Evolutionary conservation across 2,329 filamentous ascomycete genomes (phyloP), one percentile per base, ranked within the genome.

Genomic region (Tolypocladium sp.): DNA sequence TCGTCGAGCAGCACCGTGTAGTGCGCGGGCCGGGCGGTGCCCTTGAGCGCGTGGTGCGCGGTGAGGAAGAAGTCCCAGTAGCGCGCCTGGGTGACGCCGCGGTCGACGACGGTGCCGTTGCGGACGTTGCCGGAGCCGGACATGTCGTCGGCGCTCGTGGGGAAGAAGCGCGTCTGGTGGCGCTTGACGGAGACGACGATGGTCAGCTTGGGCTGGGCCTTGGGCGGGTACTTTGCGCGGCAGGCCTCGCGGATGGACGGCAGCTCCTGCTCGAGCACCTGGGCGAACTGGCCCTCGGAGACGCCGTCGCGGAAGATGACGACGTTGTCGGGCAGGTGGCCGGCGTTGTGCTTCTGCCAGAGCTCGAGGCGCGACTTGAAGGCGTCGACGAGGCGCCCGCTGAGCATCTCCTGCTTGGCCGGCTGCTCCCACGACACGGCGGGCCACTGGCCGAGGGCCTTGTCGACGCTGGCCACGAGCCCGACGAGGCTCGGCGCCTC

Each of bases 301-400:
- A 97, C 91, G 41, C 92, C 92, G 65, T 96, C 92, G 33, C 92
- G 87, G 76, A 91, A 97, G 54, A 96, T 83, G 62, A 97, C 75
- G 51, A 96, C 88, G 66, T 91, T 90, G 27, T 85, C 79, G 0
- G 92, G 92, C 0, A 87, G 76, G 0, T 64, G 65, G 1, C 68
- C 65, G 2, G 77, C 73, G 69, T 90, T 90, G 53, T 79, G 69
- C 52, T 76, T 76, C 41, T 76, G 73, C 88, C 89, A 96, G 1
- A 89, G 73, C 8, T 70, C 66, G 0, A 97, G 77, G 0, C 90
- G 86, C 6, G 82, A 81, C 22, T 78, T 73, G 58, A 96, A 83
- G 65, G 88, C 85, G 0, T 77, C 74, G 10, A 82, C 76, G 0
- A 96, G 76, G 1, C 62, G 65, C 0, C 79, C 77, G 4, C 79